A percentile compares a stretch with the other conserved stretches of the same genome.
Evolutionary conservation across 2,329 filamentous ascomycete species (phyloP).

Genomic region (Alternaria infectoria): DNA sequence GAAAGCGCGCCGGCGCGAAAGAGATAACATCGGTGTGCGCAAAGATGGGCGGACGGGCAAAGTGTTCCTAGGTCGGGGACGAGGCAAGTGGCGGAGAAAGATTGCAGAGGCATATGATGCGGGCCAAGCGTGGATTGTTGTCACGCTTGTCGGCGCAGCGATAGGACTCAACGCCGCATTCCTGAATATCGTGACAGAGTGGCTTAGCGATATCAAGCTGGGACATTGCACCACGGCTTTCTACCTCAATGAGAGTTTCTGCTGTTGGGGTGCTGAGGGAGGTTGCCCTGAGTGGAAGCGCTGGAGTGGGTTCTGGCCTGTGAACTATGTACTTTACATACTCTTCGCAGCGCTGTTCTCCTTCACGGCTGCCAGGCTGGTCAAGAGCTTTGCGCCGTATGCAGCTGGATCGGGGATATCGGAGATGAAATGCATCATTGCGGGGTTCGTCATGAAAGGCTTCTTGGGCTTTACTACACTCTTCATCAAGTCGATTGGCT

Average conservation of each 20-base stretch:
- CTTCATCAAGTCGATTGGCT: constrained; percentile 88
- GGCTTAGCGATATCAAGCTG: constrained; percentile 93
- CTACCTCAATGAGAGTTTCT: constrained; percentile 96
- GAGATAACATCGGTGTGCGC: constrained; percentile 46
- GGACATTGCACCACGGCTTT: constrained; percentile 96
- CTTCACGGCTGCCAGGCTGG: constrained; percentile 79
- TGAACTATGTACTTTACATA: constrained; percentile 90
- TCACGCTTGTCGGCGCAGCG: constrained; percentile 88
- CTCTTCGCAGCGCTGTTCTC: constrained; percentile 84
- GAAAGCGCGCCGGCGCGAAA: constrained; percentile 73
- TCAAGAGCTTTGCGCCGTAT: constrained; percentile 92
- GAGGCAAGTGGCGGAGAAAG: constrained; percentile 72
- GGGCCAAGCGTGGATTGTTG: constrained; percentile 96
- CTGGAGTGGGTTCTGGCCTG: constrained; percentile 78
- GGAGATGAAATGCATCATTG: constrained; percentile 99
- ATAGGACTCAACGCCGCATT: constrained; percentile 94
- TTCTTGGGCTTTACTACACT: constrained; percentile 92
- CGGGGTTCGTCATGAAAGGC: constrained; percentile 98
- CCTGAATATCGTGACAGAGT: constrained; percentile 94
- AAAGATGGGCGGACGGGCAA: constrained; percentile 54
- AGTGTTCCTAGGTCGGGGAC: constrained; percentile 69
- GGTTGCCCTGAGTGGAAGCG: constrained; percentile 88
- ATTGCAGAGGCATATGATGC: constrained; percentile 90
- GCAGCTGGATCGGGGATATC: constrained; percentile 96
- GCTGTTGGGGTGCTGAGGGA: constrained; percentile 94